Evolutionary conservation across 2,329 filamentous ascomycete species (phyloP).

Genomic region (Colletotrichum plurivorum): DNA sequence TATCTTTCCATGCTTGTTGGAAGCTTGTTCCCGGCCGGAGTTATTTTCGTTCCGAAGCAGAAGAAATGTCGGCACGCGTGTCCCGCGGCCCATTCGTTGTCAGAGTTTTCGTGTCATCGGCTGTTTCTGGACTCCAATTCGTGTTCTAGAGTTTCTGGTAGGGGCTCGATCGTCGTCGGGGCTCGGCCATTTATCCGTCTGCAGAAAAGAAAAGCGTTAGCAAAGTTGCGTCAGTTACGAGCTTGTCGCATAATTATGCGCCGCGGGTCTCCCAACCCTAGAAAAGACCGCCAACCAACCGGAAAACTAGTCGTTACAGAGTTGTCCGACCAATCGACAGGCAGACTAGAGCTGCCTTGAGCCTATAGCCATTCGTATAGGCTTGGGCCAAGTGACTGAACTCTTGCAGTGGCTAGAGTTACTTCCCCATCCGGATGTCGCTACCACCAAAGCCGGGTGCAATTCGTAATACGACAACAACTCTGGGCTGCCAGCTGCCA

Average conservation of each 20-base stretch:
- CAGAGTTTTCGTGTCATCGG: conserved; percentile 2
- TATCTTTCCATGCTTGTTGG: background rate
- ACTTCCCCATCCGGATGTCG: background rate
- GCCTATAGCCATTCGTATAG: conserved; percentile 2
- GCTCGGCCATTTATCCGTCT: background rate
- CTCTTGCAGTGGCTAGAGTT: conserved; percentile 4
- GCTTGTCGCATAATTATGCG: conserved; percentile 14
- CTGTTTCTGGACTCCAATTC: too few relatives aligned
- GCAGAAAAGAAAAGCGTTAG: background rate
- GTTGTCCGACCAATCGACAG: conserved; percentile 3
- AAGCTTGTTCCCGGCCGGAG: background rate
- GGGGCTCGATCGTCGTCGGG: background rate
- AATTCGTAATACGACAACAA: too few relatives aligned
- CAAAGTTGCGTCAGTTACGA: conserved; percentile 5
- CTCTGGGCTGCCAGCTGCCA: too few relatives aligned
- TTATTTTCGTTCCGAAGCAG: background rate
- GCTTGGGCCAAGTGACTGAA: background rate
- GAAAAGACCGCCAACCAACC: conserved; percentile 1
- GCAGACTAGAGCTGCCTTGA: conserved; percentile 12
- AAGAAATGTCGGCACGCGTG: background rate
- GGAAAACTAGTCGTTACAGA: conserved; percentile 13
- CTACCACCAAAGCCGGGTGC: too few relatives aligned
- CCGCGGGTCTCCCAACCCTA: conserved; percentile 8
- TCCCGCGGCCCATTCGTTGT: background rate
- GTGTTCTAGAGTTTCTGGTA: background rate